Evolutionary conservation across 257 asterid genomes (phyloP), one percentile per base, ranked within the genome.

Genomic region (Solanum commersonii): DNA sequence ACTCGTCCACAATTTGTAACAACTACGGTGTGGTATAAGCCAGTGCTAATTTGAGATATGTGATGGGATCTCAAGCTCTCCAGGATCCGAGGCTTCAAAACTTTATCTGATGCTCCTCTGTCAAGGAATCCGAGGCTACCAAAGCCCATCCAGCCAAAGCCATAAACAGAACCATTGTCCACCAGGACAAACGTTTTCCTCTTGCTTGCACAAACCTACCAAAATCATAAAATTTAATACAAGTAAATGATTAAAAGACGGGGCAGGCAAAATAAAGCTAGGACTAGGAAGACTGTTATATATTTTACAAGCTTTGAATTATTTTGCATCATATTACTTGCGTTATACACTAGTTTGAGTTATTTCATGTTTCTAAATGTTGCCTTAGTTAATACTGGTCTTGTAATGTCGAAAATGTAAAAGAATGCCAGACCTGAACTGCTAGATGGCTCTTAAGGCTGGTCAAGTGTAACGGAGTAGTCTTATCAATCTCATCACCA

Each of bases 121-220:
- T 94, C 96, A 27, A 91, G 95, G 86, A 95, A 95, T 11, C 98
- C 97, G 29, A 95, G 94, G 92, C 98, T 94, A 34, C 98, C 98
- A 78, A 94, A 95, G 68, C 92, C 98, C 97, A 94, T 95, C 98
- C 98, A 94, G 22, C 98, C 98, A 86, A 94, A 94, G 20, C 94
- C 98, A 82, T 93, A 94, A 22, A 94, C 92, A 6, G 95, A 94
- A 59, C 98, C 98, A 89, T 92, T 84, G 16, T 95, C 97, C 67
- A 91, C 90, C 65, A 95, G 88, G 79, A 95, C 96, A 84, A 95
- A 95, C 8, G 95, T 93, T 92, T 94, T 95, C 91, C 98, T 91
- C 93, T 94, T 95, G 89, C 98, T 92, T 56, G 98, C 98, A 92
- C 98, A 95, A 49, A 95, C 97, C 98, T 94, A 72, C 52, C 70